Evolutionary conservation across 2,329 filamentous ascomycete species (phyloP), one percentile per base, ranked within the genome.

Genomic region (Beauveria brongniartii): DNA sequence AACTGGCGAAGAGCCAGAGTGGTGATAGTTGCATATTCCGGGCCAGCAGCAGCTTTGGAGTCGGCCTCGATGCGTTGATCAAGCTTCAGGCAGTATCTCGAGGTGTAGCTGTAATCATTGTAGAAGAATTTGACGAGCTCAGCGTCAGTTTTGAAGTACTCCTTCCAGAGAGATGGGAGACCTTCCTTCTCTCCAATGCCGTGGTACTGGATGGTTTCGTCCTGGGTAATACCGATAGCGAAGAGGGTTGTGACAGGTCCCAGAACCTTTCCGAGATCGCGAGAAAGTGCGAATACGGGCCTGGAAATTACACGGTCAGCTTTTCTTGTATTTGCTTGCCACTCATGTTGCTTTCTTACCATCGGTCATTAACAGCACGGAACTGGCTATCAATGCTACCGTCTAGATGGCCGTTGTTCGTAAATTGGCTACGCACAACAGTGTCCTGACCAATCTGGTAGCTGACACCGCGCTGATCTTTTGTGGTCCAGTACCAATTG

Each of bases 1-100:
- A 87, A 84, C 72, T 96, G 92, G 50, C 91, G 85, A n/a, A 91
- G 88, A 48, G 86, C 87, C 28, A 96, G 81, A 0, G 87, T 86
- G 9, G 90, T 89, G 61, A 93, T 87, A 62, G 88, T 86, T 14
- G 86, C 81, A 67, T 93, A 93, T 69, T 90, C 86, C 54, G 86
- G 78, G 1, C 89, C 89, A 1, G 83, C 90, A 3, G 85, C 90
- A 12, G 83, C 78, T 48, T 84, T 78, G 1, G 85, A 83, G 69
- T 90, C 89, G 4, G 76, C 69, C 61, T 87, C 86, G 2, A 92
- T 85, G 71, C 89, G 84, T 34, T 80, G 74, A 28, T 92, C 91
- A 64, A 94, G 88, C 30, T 83, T 81, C 16, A 77, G 74, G 22
- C 51, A 61, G 1, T 88, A 84, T 40, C 87, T 75, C 8, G 71